These are phyloP conservation scores for Blastocystis sp. DNA, from an alignment of 352 stramenopile species.

Conservation along the genomic window DNA sequence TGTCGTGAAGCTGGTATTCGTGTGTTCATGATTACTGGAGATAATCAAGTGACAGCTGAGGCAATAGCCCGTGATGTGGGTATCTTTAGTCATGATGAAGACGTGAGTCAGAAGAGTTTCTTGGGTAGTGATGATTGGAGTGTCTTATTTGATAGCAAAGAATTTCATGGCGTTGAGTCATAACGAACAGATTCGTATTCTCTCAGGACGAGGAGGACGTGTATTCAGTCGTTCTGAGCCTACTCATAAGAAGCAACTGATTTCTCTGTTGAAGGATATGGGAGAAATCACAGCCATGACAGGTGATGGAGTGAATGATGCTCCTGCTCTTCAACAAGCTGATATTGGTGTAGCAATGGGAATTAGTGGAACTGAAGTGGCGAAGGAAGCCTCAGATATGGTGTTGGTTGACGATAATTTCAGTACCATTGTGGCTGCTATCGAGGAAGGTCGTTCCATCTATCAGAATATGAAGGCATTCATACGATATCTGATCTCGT, in stretches of 20 bases:
- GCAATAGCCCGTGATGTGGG: conserved; percentile 88
- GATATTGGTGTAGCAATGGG: conserved; percentile 93
- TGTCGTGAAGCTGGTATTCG: conserved; percentile 89
- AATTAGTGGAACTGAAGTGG: conserved; percentile 90
- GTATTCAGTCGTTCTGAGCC: conserved; percentile 92
- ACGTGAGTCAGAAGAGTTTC: neutral
- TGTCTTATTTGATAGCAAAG: conserved; percentile 74
- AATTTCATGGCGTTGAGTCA: neutral
- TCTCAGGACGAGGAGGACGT: neutral
- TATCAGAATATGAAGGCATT: conserved; percentile 95
- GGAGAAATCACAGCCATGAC: conserved; percentile 93
- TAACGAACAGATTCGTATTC: neutral
- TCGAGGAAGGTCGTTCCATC: conserved; percentile 74
- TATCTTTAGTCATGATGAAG: conserved; percentile 74
- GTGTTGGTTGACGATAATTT: conserved; percentile 98
- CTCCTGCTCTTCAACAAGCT: conserved; percentile 70
- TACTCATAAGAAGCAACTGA: conserved; percentile 88
- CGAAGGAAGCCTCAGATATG: conserved; percentile 95
- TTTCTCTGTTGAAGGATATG: conserved; percentile 82
- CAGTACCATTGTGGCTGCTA: conserved; percentile 85
- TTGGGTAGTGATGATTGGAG: conserved; percentile 58
- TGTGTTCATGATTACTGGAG: conserved; percentile 94
- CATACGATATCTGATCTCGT: conserved; percentile 96
- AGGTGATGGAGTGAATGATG: conserved; percentile 96
- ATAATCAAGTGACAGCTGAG: conserved; percentile 92